Evolutionary conservation across 1,139 yeast genomes (phyloP).

Genomic region (Blastobotrys buckinghamii): DNA sequence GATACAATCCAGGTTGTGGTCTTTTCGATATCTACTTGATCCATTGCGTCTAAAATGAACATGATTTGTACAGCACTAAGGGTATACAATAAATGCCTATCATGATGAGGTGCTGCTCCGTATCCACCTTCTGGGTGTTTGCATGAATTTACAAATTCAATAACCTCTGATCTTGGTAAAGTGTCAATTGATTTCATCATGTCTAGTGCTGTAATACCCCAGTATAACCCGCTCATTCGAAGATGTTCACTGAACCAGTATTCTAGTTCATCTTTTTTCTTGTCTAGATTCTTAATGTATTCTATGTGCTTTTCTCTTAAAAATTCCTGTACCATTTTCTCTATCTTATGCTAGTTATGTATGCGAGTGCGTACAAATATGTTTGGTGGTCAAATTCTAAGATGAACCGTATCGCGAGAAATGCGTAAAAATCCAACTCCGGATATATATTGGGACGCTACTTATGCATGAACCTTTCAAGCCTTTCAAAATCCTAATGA

Average conservation of each 20-base stretch:
- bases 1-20: constrained; percentile 46
- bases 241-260: constrained; percentile 91
- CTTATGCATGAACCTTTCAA: too few species aligned
- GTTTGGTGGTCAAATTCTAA: too few species aligned
- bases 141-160: constrained; percentile 64
- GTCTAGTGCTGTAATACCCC: constrained; percentile 84
- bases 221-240: constrained; percentile 81
- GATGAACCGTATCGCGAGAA: too few species aligned
- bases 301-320: constrained; percentile 45
- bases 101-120: constrained; percentile 86
- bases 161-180: constrained; percentile 54
- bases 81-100: constrained; percentile 83
- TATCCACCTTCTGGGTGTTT: constrained; percentile 66
- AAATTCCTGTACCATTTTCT: constrained; percentile 14
- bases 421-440: too few species aligned
- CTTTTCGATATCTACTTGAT: constrained; percentile 33
- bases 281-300: constrained; percentile 47
- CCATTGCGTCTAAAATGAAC: constrained; percentile 57
- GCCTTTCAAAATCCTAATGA: too few species aligned
- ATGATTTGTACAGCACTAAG: constrained; percentile 80
- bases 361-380: too few species aligned
- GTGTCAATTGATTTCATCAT: constrained; percentile 53
- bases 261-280: constrained; percentile 52
- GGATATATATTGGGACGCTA: too few species aligned
- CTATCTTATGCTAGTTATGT: too few species aligned